Percentiles rank a stretch among this genome's conserved stretches.
Conservation (phyloP, 139 green algal genomes). For the Chlorella ohadii region DNA sequence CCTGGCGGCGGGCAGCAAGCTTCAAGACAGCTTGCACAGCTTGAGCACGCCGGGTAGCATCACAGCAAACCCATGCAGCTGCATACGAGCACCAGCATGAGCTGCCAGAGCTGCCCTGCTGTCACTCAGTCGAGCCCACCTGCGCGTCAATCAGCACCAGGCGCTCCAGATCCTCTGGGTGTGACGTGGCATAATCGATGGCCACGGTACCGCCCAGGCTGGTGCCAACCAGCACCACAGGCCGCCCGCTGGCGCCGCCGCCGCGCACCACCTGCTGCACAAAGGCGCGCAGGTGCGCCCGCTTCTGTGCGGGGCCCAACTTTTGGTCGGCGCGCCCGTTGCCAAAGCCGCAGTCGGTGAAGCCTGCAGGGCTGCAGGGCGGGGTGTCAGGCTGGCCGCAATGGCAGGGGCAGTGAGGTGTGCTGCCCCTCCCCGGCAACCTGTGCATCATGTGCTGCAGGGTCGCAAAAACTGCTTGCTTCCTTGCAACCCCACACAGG, state of each 20-base stretch:
- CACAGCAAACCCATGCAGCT: no score
- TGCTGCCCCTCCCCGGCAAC: no score
- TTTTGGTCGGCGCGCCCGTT: neutral
- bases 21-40: no score
- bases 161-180: constrained; percentile 79
- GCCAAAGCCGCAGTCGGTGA: constrained; percentile 52
- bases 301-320: constrained; percentile 73
- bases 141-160: constrained; percentile 88
- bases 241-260: neutral
- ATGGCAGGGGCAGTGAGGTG: no score
- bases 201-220: constrained; percentile 90
- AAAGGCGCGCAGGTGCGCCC: constrained; percentile 84
- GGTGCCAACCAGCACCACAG: constrained; percentile 75
- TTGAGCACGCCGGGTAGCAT: no score
- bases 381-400: no score
- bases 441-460: no score
- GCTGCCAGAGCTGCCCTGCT: neutral
- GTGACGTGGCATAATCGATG: constrained; percentile 87
- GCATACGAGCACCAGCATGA: no score
- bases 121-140: constrained; percentile 7
- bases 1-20: no score
- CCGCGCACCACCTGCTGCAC: constrained; percentile 60
- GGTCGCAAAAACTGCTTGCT: no score
- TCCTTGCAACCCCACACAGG: no score
- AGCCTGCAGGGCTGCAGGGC: constrained; percentile 22